A percentile compares a stretch with the other conserved stretches of the same genome.
Conservation (phyloP, 2,329 filamentous ascomycete genomes). For the Thielaviopsis ethacetica region DNA sequence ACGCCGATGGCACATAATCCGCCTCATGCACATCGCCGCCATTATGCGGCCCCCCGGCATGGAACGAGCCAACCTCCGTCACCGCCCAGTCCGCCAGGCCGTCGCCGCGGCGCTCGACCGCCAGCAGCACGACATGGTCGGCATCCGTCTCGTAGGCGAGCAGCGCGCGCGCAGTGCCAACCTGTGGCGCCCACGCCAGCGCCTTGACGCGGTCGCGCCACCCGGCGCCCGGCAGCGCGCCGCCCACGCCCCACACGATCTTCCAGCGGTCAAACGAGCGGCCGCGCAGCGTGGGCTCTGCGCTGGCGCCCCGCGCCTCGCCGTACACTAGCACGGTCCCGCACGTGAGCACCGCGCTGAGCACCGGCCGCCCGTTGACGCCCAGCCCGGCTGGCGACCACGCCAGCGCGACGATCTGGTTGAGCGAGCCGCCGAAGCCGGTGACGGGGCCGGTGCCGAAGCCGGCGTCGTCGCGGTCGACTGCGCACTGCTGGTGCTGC, state of each 20-base stretch:
- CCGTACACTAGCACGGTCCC: conserved; percentile 36
- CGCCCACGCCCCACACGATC: conserved; percentile 39
- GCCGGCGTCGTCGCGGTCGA: conserved; percentile 22
- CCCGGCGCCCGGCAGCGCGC: conserved; percentile 24
- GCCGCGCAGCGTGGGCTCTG: conserved; percentile 18
- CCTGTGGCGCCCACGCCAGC: conserved; percentile 35
- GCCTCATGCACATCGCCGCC: conserved; percentile 25
- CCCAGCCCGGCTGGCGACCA: conserved; percentile 46
- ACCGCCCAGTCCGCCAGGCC: conserved; percentile 28
- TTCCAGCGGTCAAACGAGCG: conserved; percentile 33
- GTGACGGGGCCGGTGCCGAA: conserved; percentile 31
- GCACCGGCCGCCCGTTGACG: conserved; percentile 33
- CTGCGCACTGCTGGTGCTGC: conserved; percentile 14
- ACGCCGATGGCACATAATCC: conserved; percentile 31
- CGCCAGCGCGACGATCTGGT: conserved; percentile 34
- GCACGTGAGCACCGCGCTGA: conserved; percentile 33
- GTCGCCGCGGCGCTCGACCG: conserved; percentile 21
- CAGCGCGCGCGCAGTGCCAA: conserved; percentile 25
- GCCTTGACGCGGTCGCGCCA: conserved; percentile 28
- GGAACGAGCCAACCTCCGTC: conserved; percentile 32
- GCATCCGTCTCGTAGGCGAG: conserved; percentile 36
- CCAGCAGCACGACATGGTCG: conserved; percentile 33
- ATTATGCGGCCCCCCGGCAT: conserved; percentile 18
- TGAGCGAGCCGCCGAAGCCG: conserved; percentile 32
- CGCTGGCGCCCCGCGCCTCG: conserved; percentile 22